A percentile compares a stretch with the other conserved stretches of the same genome.
phyloP scores from a whole-genome alignment of 1,139 yeast genomes.

The Saccharomycopsis hybrid region DNA sequence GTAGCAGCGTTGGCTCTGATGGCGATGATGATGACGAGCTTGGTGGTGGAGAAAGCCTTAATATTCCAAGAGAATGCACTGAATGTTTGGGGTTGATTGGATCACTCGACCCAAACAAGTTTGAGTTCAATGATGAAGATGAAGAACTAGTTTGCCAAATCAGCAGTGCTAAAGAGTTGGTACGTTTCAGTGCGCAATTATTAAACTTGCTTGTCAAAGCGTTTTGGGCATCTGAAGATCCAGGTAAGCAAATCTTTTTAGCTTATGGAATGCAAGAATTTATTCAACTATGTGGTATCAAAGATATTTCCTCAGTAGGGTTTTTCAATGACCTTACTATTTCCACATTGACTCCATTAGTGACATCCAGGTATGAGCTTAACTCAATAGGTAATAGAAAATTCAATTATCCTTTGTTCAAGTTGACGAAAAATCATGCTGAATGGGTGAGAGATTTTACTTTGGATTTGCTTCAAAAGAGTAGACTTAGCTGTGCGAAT shows the following conservation, averaged over 20 bases:
- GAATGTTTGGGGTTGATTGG: slow-evolving; percentile 74
- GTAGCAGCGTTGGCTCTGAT: background rate
- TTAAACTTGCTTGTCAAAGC: slow-evolving; percentile 59
- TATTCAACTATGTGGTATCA: slow-evolving; percentile 49
- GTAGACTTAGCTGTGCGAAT: slow-evolving; percentile 21
- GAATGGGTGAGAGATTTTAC: slow-evolving; percentile 71
- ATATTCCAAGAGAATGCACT: slow-evolving; percentile 47
- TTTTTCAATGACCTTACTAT: slow-evolving; percentile 61
- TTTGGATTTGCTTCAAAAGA: slow-evolving; percentile 50
- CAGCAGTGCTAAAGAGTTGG: slow-evolving; percentile 54
- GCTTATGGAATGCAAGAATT: slow-evolving; percentile 91
- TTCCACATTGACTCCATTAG: slow-evolving; percentile 69
- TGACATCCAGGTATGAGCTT: slow-evolving; percentile 63
- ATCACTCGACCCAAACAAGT: slow-evolving; percentile 45
- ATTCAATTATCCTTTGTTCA: slow-evolving; percentile 46
- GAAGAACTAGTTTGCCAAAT: slow-evolving; percentile 51
- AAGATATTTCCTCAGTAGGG: slow-evolving; percentile 21
- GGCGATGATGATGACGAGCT: slow-evolving; percentile 27
- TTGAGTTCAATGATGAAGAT: slow-evolving; percentile 36
- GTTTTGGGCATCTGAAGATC: slow-evolving; percentile 87
- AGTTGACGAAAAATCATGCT: slow-evolving; percentile 36
- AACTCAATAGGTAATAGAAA: slow-evolving; percentile 39
- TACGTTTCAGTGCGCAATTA: slow-evolving; percentile 36
- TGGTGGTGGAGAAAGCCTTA: slow-evolving; percentile 31
- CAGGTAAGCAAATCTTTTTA: slow-evolving; percentile 73